Evolutionary conservation across 2,329 filamentous ascomycete species (phyloP).

Genomic region (Pseudocercospora ulei): DNA sequence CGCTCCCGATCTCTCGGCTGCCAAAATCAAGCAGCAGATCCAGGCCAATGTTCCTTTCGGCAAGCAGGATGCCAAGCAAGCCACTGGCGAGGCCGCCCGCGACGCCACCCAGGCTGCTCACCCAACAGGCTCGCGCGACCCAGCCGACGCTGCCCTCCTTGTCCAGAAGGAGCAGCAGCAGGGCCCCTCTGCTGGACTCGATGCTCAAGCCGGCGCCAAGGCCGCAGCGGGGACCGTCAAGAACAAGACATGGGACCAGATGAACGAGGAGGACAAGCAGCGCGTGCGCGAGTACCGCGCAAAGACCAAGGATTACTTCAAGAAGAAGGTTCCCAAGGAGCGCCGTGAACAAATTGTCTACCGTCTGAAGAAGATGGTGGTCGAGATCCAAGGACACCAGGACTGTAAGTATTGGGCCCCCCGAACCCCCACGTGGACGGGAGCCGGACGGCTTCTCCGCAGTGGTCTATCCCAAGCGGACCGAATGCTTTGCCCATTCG

Average conservation of each 20-base stretch:
- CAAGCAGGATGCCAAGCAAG: conserved; percentile 49
- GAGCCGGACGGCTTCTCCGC: background rate
- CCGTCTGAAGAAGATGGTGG: conserved; percentile 94
- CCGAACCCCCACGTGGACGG: too few relatives aligned
- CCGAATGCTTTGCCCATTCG: too few relatives aligned
- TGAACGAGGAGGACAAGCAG: conserved; percentile 53
- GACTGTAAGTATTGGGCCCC: conserved; percentile 53
- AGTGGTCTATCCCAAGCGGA: too few relatives aligned
- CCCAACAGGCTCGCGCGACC: conserved; percentile 47
- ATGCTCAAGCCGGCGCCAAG: conserved; percentile 45
- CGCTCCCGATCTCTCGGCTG: conserved; percentile 47
- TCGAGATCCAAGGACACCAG: conserved; percentile 89
- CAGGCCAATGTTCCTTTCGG: conserved; percentile 49
- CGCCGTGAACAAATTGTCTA: conserved; percentile 85
- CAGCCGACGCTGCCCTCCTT: conserved; percentile 46
- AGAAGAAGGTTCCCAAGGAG: conserved; percentile 80
- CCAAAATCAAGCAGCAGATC: conserved; percentile 58
- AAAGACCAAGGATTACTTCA: conserved; percentile 62
- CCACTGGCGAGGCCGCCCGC: conserved; percentile 48
- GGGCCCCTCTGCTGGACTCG: conserved; percentile 42
- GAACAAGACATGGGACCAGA: conserved; percentile 50
- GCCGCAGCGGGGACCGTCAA: conserved; percentile 44
- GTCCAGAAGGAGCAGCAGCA: conserved; percentile 47
- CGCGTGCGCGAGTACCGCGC: conserved; percentile 38
- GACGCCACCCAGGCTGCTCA: conserved; percentile 51